A percentile compares a stretch with the other conserved stretches of the same genome.
These are phyloP conservation scores for Yueomyces sp. DNA, from an alignment of 805 yeast genomes.

Conservation along the genomic window DNA sequence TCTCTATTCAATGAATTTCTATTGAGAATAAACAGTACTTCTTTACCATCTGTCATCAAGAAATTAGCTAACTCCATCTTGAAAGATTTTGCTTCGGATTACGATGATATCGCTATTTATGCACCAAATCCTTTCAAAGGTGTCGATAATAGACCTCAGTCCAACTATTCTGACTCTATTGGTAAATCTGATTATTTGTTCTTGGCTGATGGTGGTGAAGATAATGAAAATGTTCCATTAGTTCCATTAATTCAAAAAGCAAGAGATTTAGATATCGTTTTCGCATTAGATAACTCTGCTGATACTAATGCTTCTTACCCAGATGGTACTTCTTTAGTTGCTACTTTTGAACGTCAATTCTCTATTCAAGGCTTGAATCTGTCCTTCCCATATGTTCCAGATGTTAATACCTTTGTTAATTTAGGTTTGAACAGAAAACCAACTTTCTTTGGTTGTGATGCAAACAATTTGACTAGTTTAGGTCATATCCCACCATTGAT, in stretches of 20 bases:
- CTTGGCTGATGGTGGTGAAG: conserved; percentile 66
- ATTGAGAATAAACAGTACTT: conserved; percentile 36
- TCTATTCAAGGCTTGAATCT: conserved; percentile 39
- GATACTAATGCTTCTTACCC: conserved; percentile 55
- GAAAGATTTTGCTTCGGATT: conserved; percentile 32
- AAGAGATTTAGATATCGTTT: conserved; percentile 47
- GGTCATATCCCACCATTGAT: conserved; percentile 55
- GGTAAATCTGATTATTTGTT: conserved; percentile 30
- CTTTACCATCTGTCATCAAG: conserved; percentile 27
- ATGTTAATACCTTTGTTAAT: conserved; percentile 41
- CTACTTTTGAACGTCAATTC: conserved; percentile 49
- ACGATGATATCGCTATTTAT: conserved; percentile 58
- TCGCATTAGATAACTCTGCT: conserved; percentile 56
- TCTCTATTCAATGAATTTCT: conserved; percentile 61
- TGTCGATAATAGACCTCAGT: conserved; percentile 9
- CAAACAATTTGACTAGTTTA: conserved; percentile 44
- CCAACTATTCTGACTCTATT: conserved; percentile 26
- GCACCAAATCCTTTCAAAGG: conserved; percentile 59
- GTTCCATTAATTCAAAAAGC: conserved; percentile 46
- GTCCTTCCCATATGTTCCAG: conserved; percentile 75
- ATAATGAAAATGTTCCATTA: conserved; percentile 49
- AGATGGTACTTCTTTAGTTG: conserved; percentile 45
- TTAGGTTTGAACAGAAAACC: conserved; percentile 55
- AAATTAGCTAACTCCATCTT: conserved; percentile 32
- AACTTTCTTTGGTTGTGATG: conserved; percentile 73